These are phyloP conservation scores for Hypoxylon sp. DNA, from an alignment of 2,329 filamentous ascomycete genomes.

Conservation along the genomic window DNA sequence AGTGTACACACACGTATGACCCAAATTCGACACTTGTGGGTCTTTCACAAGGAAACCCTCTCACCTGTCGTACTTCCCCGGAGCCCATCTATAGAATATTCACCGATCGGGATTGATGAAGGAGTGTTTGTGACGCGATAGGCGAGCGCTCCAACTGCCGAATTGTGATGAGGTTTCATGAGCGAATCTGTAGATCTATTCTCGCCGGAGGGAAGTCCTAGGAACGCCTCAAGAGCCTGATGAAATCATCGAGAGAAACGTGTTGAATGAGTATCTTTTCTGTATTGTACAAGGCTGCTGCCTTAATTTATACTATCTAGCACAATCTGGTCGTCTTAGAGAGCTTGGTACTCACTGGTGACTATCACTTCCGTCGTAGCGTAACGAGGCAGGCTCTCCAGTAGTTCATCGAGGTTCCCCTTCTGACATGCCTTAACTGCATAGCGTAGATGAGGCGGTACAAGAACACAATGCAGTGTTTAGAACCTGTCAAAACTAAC, in stretches of 20 bases:
- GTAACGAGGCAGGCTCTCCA: conserved; percentile 8
- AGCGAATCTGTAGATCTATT: conserved; percentile 18
- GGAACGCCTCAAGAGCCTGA: background rate
- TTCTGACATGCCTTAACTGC: conserved; percentile 12
- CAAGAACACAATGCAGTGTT: conserved; percentile 38
- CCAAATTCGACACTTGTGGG: conserved; percentile 30
- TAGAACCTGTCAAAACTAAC: conserved; percentile 47
- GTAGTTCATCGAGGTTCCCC: conserved; percentile 10
- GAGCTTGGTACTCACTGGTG: background rate
- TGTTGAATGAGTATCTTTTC: conserved; percentile 9
- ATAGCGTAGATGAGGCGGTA: conserved; percentile 33
- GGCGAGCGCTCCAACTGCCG: conserved; percentile 32
- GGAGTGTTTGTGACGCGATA: conserved; percentile 33
- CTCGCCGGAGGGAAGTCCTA: conserved; percentile 12
- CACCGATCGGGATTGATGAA: conserved; percentile 39
- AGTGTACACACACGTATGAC: conserved; percentile 22
- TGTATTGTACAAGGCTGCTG: conserved; percentile 28
- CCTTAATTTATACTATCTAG: conserved; percentile 30
- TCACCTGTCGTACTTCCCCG: conserved; percentile 35
- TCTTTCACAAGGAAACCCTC: conserved; percentile 37
- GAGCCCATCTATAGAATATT: conserved; percentile 32
- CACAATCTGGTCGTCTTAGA: conserved; percentile 1
- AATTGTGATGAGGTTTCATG: conserved; percentile 20
- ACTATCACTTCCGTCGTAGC: conserved; percentile 1
- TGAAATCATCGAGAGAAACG: background rate